Evolutionary conservation across 2,329 filamentous ascomycete species (phyloP).

Genomic region (Xylariaceae sp.): DNA sequence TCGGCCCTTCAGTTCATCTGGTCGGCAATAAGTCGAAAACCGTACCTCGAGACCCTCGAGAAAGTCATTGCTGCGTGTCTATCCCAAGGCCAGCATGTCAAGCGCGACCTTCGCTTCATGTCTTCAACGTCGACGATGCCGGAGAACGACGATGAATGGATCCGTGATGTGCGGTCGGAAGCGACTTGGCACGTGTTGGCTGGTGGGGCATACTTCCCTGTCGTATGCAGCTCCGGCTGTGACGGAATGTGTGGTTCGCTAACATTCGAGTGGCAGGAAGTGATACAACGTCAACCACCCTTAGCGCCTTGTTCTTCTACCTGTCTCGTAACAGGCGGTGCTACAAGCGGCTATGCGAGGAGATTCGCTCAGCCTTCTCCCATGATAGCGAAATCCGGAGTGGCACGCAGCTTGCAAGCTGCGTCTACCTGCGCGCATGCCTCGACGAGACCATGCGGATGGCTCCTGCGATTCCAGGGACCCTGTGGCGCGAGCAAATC

Average conservation of each 20-base stretch:
- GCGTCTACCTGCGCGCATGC: conserved; percentile 7
- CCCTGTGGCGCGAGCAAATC: conserved; percentile 4
- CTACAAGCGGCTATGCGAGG: background rate
- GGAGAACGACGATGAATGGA: background rate
- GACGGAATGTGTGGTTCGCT: too few relatives aligned
- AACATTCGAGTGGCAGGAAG: too few relatives aligned
- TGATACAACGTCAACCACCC: background rate
- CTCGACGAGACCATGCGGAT: conserved; percentile 7
- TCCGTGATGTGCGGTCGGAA: conserved; percentile 11
- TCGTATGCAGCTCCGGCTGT: too few relatives aligned
- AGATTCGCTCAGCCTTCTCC: conserved; percentile 1
- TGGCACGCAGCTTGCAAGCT: background rate
- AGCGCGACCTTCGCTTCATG: conserved; percentile 11
- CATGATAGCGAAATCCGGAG: background rate
- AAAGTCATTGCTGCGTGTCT: conserved; percentile 7
- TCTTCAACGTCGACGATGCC: conserved; percentile 4
- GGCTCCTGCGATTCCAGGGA: background rate
- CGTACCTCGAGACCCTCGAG: conserved; percentile 5
- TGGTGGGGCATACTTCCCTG: too few relatives aligned
- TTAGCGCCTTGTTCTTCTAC: conserved; percentile 1
- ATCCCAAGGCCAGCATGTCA: conserved; percentile 3
- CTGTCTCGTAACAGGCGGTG: background rate
- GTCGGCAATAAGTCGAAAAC: conserved; percentile 1
- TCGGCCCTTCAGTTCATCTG: conserved; percentile 3
- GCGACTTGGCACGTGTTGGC: conserved; percentile 8